Conservation (phyloP, 495 filamentous ascomycete genomes). For the Niebla homalea region DNA sequence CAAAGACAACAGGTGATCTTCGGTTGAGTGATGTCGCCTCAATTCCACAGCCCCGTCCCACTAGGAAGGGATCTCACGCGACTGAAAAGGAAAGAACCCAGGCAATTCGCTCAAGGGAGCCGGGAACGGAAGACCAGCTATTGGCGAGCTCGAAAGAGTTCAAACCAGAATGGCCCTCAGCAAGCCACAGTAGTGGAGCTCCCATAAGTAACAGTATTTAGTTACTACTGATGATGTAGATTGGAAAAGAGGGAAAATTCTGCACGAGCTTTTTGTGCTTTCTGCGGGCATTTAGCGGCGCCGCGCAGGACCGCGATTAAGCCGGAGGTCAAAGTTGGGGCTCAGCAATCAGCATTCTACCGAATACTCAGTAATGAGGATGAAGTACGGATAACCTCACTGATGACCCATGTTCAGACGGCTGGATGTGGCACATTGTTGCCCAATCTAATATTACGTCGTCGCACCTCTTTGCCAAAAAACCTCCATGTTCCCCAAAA, state of each 20-base stretch:
- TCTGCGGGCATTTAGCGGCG: background rate
- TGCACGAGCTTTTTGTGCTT: constrained; percentile 1
- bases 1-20: too few relatives aligned
- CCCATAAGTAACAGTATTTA: constrained; percentile 16
- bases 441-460: too few relatives aligned
- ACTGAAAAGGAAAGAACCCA: constrained; percentile 19
- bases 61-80: constrained; percentile 8
- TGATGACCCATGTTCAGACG: too few relatives aligned
- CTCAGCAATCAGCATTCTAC: too few relatives aligned
- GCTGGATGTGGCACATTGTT: too few relatives aligned
- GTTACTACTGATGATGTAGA: constrained; percentile 21
- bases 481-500: too few relatives aligned
- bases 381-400: too few relatives aligned
- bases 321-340: too few relatives aligned
- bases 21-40: constrained; percentile 14
- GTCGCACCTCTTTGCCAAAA: too few relatives aligned
- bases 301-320: background rate
- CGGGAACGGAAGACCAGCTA: constrained; percentile 23
- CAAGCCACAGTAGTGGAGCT: constrained; percentile 24
- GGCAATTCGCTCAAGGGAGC: constrained; percentile 20
- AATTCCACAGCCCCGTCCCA: constrained; percentile 23
- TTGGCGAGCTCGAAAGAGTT: constrained; percentile 17
- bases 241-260: background rate
- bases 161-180: constrained; percentile 20
- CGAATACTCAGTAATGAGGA: too few relatives aligned